Evolutionary conservation across 768 basidiomycete species (phyloP).

Genomic region (Trametes maxima): DNA sequence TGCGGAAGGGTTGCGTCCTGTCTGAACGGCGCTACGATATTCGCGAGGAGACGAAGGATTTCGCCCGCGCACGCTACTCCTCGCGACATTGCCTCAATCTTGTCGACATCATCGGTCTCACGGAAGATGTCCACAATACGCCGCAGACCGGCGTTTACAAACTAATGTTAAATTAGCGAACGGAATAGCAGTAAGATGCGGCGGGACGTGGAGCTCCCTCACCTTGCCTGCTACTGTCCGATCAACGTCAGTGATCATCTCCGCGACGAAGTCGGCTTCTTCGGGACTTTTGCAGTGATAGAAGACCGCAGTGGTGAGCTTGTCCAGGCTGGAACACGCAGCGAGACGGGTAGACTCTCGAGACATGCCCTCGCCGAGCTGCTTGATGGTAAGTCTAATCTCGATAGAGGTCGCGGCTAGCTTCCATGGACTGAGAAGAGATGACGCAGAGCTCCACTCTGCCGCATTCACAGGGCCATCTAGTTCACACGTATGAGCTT

Average conservation of each 20-base stretch:
- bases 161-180: conserved; percentile 42
- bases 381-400: conserved; percentile 73
- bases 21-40: conserved; percentile 68
- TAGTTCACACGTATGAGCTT: neutral
- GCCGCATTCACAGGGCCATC: conserved; percentile 20
- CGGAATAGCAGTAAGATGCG: neutral
- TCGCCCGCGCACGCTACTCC: conserved; percentile 62
- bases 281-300: conserved; percentile 74
- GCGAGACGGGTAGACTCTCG: conserved; percentile 53
- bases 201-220: conserved; percentile 2
- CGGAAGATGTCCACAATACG: conserved; percentile 62
- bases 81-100: conserved; percentile 36
- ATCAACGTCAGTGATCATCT: conserved; percentile 74
- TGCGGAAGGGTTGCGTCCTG: conserved; percentile 45
- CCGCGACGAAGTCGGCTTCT: conserved; percentile 83
- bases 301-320: conserved; percentile 66
- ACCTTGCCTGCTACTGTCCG: conserved; percentile 71
- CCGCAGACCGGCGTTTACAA: conserved; percentile 73
- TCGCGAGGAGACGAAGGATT: conserved; percentile 66
- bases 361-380: conserved; percentile 68
- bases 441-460: conserved; percentile 42
- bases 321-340: conserved; percentile 67
- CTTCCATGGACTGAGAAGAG: conserved; percentile 80
- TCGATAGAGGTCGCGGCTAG: conserved; percentile 80
- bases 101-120: conserved; percentile 32